Evolutionary conservation across 805 yeast genomes (phyloP).

Genomic region (Myxozyma monticola): DNA sequence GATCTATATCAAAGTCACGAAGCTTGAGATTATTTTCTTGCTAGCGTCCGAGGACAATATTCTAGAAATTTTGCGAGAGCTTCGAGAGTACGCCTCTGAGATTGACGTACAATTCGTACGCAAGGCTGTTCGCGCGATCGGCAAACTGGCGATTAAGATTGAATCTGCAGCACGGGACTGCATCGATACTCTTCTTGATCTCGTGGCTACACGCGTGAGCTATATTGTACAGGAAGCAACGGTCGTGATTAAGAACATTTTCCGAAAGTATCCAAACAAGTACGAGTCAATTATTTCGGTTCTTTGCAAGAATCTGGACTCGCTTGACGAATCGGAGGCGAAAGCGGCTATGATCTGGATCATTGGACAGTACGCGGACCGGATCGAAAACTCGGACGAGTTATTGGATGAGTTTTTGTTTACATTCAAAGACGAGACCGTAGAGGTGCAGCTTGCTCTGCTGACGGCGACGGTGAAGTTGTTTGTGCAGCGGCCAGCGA

Average conservation of each 20-base stretch:
- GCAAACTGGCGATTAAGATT: slow-evolving; percentile 80
- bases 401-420: slow-evolving; percentile 47
- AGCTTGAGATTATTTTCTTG: slow-evolving; percentile 79
- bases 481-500: slow-evolving; percentile 57
- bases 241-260: slow-evolving; percentile 70
- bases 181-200: slow-evolving; percentile 58
- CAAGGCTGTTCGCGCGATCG: slow-evolving; percentile 85
- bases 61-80: slow-evolving; percentile 63
- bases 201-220: slow-evolving; percentile 64
- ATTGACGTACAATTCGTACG: slow-evolving; percentile 83
- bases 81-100: slow-evolving; percentile 84
- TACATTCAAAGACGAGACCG: slow-evolving; percentile 60
- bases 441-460: slow-evolving; percentile 71
- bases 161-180: slow-evolving; percentile 62
- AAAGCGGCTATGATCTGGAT: slow-evolving; percentile 82
- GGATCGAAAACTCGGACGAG: slow-evolving; percentile 46
- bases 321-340: slow-evolving; percentile 74
- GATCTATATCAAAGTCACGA: slow-evolving; percentile 83
- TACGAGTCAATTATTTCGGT: slow-evolving; percentile 49
- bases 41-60: slow-evolving; percentile 68
- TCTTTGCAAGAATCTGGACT: slow-evolving; percentile 48
- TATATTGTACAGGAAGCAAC: slow-evolving; percentile 79
- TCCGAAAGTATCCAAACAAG: slow-evolving; percentile 69
- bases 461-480: slow-evolving; percentile 74
- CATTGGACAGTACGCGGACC: slow-evolving; percentile 65